phyloP scores from a whole-genome alignment of 2,329 filamentous ascomycete species.

The Diaporthe helianthi region DNA sequence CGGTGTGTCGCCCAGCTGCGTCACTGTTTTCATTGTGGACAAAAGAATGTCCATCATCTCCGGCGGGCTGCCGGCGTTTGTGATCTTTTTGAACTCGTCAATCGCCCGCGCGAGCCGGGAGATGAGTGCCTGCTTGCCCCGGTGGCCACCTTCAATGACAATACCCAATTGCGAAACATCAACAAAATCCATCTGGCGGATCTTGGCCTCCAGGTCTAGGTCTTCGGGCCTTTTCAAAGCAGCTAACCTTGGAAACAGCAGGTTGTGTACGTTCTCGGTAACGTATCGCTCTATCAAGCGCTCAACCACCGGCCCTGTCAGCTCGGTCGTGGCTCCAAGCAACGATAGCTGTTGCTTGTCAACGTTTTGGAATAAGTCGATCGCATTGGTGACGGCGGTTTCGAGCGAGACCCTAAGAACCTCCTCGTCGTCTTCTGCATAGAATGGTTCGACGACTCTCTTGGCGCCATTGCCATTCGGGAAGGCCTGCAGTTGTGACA shows the following conservation, averaged over 20 bases:
- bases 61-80: slow-evolving; percentile 77
- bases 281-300: slow-evolving; percentile 94
- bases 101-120: slow-evolving; percentile 79
- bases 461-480: slow-evolving; percentile 27
- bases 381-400: slow-evolving; percentile 89
- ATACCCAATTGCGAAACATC: slow-evolving; percentile 96
- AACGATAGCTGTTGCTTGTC: slow-evolving; percentile 95
- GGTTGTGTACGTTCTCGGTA: slow-evolving; percentile 88
- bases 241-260: slow-evolving; percentile 84
- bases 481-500: slow-evolving; percentile 36
- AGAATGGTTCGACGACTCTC: slow-evolving; percentile 65
- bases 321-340: slow-evolving; percentile 88
- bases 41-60: slow-evolving; percentile 87
- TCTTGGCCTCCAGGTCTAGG: slow-evolving; percentile 84
- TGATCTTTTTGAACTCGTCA: slow-evolving; percentile 88
- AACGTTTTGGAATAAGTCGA: slow-evolving; percentile 93
- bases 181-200: slow-evolving; percentile 90
- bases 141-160: slow-evolving; percentile 77
- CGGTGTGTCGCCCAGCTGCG: slow-evolving; percentile 64
- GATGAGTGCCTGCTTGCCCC: slow-evolving; percentile 82
- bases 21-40: slow-evolving; percentile 83
- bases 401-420: slow-evolving; percentile 88
- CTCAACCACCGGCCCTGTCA: slow-evolving; percentile 92
- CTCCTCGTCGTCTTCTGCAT: slow-evolving; percentile 89
- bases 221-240: slow-evolving; percentile 82